Evolutionary conservation across 2,329 filamentous ascomycete genomes (phyloP), one percentile per base, ranked within the genome.

Genomic region (Teratosphaeria gauchensis): DNA sequence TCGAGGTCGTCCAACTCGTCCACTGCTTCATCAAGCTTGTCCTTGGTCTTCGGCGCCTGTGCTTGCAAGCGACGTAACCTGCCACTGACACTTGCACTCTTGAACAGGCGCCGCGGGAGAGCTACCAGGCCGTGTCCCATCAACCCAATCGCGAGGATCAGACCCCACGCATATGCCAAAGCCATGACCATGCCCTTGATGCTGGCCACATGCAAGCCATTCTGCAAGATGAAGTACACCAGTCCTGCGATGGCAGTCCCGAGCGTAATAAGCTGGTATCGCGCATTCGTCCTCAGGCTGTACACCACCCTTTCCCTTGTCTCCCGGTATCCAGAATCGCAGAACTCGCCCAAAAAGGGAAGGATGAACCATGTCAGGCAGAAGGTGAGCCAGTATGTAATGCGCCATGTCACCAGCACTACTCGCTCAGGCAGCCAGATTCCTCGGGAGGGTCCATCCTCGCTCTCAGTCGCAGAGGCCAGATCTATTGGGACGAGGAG

Each of bases 41-140:
- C 94, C 70, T 96, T 88, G 3, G 92, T 77, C 66, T 83, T 87
- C 1, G 92, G 91, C 4, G 94, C 94, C 62, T 87, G 83, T 8
- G 80, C 78, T 70, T 97, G 91, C 38, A 96, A 78, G 38, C 88
- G 81, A 61, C 86, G 85, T 53, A 99, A 74, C 58, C 86, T 82
- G 54, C 84, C 84, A 64, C 86, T 88, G 53, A 92, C 84, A 69
- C 86, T 90, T 33, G 91, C 87, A 69, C 90, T 88, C 60, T 87
- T 84, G 68, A 94, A 87, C 16, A 99, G 78, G 42, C 83, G 84
- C 64, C 92, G 82, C 0, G 94, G 94, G 59, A 99, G 88, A 1
- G 92, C 88, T 33, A 99, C 94, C 30, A 99, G 80, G 7, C 94
- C 94, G 73, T 99, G 94, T 6, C 94, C 94, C 92, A 99, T 97